Conservation (phyloP, 768 basidiomycete genomes). For the Leccinum boreale region DNA sequence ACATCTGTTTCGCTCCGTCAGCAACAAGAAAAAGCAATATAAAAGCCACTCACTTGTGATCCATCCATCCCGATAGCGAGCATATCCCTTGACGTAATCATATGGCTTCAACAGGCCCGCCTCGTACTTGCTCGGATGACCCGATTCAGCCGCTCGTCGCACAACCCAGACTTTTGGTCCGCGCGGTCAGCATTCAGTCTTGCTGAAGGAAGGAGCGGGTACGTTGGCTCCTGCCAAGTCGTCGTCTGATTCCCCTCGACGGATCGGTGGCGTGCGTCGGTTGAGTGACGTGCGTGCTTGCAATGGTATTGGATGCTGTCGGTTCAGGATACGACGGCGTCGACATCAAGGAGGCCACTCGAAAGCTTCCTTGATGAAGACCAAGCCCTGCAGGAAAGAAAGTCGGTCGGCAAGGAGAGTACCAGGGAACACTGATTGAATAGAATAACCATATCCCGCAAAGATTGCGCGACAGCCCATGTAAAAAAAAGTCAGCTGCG, state of each 20-base stretch:
- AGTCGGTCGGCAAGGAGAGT: not conserved
- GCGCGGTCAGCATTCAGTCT: slow-evolving; percentile 82
- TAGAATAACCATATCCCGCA: not conserved
- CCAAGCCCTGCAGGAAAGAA: slow-evolving; percentile 64
- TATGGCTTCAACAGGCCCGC: slow-evolving; percentile 93
- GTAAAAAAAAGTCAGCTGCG: not conserved
- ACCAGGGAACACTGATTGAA: not conserved
- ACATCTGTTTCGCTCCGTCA: not conserved
- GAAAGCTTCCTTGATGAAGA: slow-evolving; percentile 97
- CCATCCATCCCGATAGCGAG: slow-evolving; percentile 93
- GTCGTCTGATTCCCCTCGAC: slow-evolving; percentile 14
- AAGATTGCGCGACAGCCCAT: not conserved
- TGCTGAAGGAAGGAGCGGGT: slow-evolving; percentile 67
- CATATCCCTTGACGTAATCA: slow-evolving; percentile 95
- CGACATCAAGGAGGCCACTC: slow-evolving; percentile 61
- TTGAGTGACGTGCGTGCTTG: slow-evolving; percentile 12
- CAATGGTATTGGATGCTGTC: slow-evolving; percentile 1
- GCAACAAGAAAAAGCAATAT: not conserved
- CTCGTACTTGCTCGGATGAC: slow-evolving; percentile 98
- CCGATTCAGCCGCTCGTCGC: slow-evolving; percentile 78
- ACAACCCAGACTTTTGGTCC: slow-evolving; percentile 87
- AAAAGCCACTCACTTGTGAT: slow-evolving; percentile 62
- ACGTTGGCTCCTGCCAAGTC: slow-evolving; percentile 34
- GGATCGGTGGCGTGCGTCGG: slow-evolving; percentile 16
- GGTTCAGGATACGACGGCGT: slow-evolving; percentile 20